phyloP scores from a whole-genome alignment of 2,329 filamentous ascomycete species.

The Cryphonectria parasitica region DNA sequence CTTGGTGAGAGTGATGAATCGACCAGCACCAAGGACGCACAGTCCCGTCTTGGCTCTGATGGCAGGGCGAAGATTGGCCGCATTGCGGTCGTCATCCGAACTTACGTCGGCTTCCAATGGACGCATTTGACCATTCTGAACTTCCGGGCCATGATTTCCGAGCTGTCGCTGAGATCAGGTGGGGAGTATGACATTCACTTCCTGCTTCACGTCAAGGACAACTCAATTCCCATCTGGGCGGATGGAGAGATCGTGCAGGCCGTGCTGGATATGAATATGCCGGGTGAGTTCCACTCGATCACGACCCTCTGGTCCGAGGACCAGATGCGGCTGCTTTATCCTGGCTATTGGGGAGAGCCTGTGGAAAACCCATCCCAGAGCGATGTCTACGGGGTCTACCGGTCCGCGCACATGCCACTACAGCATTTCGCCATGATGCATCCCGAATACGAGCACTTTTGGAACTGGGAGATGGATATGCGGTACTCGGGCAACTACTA shows the following conservation, averaged over 20 bases:
- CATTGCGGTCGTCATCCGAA: constrained; percentile 78
- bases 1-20: constrained; percentile 20
- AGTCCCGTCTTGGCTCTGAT: constrained; percentile 13
- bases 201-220: constrained; percentile 81
- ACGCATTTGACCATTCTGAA: constrained; percentile 78
- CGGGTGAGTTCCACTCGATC: constrained; percentile 76
- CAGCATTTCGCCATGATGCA: constrained; percentile 67
- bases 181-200: constrained; percentile 85
- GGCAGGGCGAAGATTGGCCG: constrained; percentile 53
- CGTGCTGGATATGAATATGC: constrained; percentile 70
- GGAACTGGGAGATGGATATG: constrained; percentile 75
- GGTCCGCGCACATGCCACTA: constrained; percentile 65
- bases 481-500: constrained; percentile 69
- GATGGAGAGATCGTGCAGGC: constrained; percentile 74
- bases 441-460: constrained; percentile 68
- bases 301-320: constrained; percentile 83
- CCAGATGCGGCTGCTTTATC: constrained; percentile 80
- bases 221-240: constrained; percentile 78
- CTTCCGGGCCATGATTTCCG: constrained; percentile 78
- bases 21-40: constrained; percentile 9
- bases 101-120: constrained; percentile 80
- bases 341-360: constrained; percentile 70
- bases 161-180: constrained; percentile 76
- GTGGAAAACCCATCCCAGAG: constrained; percentile 61
- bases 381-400: constrained; percentile 71